Evolutionary conservation across 257 asterid species (phyloP), one percentile per base, ranked within the genome.

Genomic region (Solanum gandarillasii): DNA sequence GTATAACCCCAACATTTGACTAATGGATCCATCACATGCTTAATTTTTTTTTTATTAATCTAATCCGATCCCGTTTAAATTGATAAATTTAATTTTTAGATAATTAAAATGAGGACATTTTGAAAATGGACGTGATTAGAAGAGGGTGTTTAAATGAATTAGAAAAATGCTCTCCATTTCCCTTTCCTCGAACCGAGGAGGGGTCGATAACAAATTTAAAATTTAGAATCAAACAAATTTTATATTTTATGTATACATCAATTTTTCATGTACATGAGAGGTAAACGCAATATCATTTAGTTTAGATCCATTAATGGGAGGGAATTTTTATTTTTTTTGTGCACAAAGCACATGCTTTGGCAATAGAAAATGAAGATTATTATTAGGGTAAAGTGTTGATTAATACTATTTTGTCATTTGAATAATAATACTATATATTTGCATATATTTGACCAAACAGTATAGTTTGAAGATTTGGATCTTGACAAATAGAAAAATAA

Each of bases 401-500:
- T 68, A 67, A 38, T 29, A 12, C 11, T 58, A 72, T 82, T 86
- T 55, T 82, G 12, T 5, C 35, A 62, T 71, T 86, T 55, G n/a
- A 48, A 48, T 46, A 48, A 48, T 46, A 81, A 55, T 7, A 46
- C 5, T 79, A 32, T 32, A 72, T 88, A 34, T 21, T 86, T 88
- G 48, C 18, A 70, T 89, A 29, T 67, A 29, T 86, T 88, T 78
- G 87, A 88, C 87, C 81, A 34, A 55, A 36, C 25, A 74, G 23
- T 29, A 39, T 55, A 78, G 48, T 70, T 71, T 82, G 86, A 83
- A 39, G 29, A 82, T 82, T 89, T 84, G 86, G 83, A 87, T 89
- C 32, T 72, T 83, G 74, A 89, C 88, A 58, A 89, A 82, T 18
- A 82, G 23, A 79, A 79, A 27, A 43, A 25, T 21, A 14, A 74